Conservation (phyloP, 805 yeast genomes). For the Metschnikowia henanensis region DNA sequence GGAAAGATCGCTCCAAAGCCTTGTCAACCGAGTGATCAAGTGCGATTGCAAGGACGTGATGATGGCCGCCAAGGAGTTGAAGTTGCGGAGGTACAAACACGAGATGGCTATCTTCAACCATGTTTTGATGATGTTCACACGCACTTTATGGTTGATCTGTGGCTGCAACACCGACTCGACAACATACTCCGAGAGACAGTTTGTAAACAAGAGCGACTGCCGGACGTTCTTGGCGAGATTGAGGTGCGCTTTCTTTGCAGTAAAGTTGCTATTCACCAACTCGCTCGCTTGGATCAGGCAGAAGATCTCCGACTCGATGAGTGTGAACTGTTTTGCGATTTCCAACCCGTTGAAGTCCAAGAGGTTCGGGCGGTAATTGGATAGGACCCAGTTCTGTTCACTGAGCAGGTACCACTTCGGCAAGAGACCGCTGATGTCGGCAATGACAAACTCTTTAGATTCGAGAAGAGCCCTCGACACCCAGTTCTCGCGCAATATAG, state of each 20-base stretch:
- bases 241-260: constrained; percentile 57
- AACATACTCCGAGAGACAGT: constrained; percentile 69
- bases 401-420: constrained; percentile 50
- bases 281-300: constrained; percentile 65
- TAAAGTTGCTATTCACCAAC: constrained; percentile 61
- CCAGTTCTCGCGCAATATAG: constrained; percentile 52
- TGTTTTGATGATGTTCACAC: constrained; percentile 56
- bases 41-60: constrained; percentile 76
- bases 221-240: constrained; percentile 64
- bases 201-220: constrained; percentile 64
- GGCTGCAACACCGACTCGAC: constrained; percentile 67
- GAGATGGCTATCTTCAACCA: constrained; percentile 79
- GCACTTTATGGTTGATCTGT: constrained; percentile 43
- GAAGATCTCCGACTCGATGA: constrained; percentile 68
- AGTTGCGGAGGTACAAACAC: constrained; percentile 70
- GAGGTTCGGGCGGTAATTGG: constrained; percentile 52
- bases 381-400: constrained; percentile 58
- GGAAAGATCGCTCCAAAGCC: constrained; percentile 57
- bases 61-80: constrained; percentile 77
- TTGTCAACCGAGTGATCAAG: constrained; percentile 60
- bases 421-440: constrained; percentile 37
- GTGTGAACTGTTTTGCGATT: constrained; percentile 72
- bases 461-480: constrained; percentile 30
- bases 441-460: constrained; percentile 29
- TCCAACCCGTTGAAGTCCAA: constrained; percentile 68